Evolutionary conservation across 805 yeast genomes (phyloP), one percentile per base, ranked within the genome.

Genomic region (Saccharomycopsis sp.): DNA sequence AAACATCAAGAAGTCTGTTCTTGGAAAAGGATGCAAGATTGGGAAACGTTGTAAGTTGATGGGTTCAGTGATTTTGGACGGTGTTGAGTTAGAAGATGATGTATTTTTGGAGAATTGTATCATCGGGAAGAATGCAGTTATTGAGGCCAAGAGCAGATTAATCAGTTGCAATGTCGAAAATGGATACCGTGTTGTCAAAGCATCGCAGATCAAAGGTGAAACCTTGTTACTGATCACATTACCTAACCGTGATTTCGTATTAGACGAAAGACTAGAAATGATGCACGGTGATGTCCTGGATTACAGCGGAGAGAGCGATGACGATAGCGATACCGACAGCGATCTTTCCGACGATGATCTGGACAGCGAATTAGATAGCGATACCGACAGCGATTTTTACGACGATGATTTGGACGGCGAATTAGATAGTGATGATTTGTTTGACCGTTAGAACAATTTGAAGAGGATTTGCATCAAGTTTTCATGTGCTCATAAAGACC

Each of bases 1-100:
- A 20, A 88, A 85, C 68, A 89, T 94, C 54, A 94, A 94, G 73
- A 81, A 94, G 61, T 80, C 96, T 0, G 89, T 89, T 15, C 77
- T 94, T 29, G 97, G 97, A 3, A 70, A 76, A 9, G 78, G 80
- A 64, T 89, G 96, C 72, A 73, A 63, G 16, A 82, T 95, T 55
- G 99, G 99, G 44, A 85, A 83, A 67, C 81, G 90, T 61, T 92
- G 96, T 70, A 84, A 94, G 64, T 79, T 94, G 57, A 87, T 91
- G 1, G 98, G 97, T 1, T 90, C 91, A 64, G 83, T 94, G 14
- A 67, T 94, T 3, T 74, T 90, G 54, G 87, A 87, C 65, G 80
- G 81, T 54, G 95, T 85, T 21, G 72, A 71, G 0, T 73, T 94
- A 41, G 96, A 82, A 52, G 97, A 92, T 69, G 97, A 89, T 64